Conservation (phyloP, 495 filamentous ascomycete species). For the Aspergillus diversus region DNA sequence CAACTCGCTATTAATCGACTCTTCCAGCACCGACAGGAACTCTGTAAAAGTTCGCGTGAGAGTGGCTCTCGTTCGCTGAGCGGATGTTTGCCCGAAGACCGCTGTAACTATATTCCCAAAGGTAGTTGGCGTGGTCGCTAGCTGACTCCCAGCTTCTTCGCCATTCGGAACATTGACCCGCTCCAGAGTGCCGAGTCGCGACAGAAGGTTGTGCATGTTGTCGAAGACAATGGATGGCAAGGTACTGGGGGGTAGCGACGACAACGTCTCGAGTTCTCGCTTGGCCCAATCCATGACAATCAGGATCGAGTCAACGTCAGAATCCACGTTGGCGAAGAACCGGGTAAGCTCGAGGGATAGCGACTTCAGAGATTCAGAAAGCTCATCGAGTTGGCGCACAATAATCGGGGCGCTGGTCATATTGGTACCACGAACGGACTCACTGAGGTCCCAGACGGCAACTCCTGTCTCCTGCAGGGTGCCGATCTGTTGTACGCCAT, state of each 20-base stretch:
- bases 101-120: constrained; percentile 67
- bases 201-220: constrained; percentile 79
- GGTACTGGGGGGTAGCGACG: constrained; percentile 54
- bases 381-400: constrained; percentile 77
- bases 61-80: constrained; percentile 77
- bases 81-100: constrained; percentile 76
- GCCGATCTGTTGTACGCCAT: constrained; percentile 79
- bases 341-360: constrained; percentile 79
- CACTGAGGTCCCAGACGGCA: constrained; percentile 89
- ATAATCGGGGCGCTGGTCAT: constrained; percentile 87
- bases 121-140: constrained; percentile 58
- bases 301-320: constrained; percentile 87
- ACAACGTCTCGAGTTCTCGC: constrained; percentile 69
- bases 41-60: constrained; percentile 86
- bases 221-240: constrained; percentile 69
- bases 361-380: constrained; percentile 80
- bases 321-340: constrained; percentile 91
- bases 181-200: constrained; percentile 70
- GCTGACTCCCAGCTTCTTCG: constrained; percentile 46
- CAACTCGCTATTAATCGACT: constrained; percentile 82
- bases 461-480: constrained; percentile 87
- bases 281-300: constrained; percentile 95
- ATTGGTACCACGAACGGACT: constrained; percentile 84
- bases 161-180: constrained; percentile 23
- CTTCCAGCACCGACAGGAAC: constrained; percentile 84